Base-by-base conservation (phyloP, 2,329 filamentous ascomycete genomes). In the Simplicillium sp. region DNA sequence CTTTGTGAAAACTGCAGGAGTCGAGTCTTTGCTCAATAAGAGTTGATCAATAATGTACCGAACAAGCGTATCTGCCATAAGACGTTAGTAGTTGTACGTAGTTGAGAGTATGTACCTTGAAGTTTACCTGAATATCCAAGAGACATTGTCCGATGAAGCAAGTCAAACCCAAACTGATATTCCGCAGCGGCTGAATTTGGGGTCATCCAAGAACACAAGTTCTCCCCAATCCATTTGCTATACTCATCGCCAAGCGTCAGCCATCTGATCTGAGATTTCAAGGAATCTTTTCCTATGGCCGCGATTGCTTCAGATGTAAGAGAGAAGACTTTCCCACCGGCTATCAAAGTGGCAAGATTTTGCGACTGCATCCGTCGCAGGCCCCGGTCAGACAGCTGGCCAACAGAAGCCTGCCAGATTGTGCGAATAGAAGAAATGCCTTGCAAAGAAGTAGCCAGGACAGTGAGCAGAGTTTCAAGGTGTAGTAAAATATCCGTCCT, bases 71-170 rank as follows among this genome's bases (percentile, higher is more conserved):
- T 75, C 72, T 74, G 37, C 11, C 5, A n/a, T 15, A 2, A 7
- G n/a, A n/a, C n/a, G 42, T 57, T 35, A 60, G 49, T 29, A 18
- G 28, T 36, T 7, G 42, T 31, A 15, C 31, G 15, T 11, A 36
- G 35, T n/a, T n/a, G 36, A 12, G 16, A 11, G 29, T 14, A 31
- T 9, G 6, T 25, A 9, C 5, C 20, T 5, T 25, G 20, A 25
- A 25, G 6, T 25, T 25, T 67, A 84, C 86, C 82, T 40, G 72
- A 66, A 59, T 92, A 87, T 3, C 86, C 87, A 25, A 95, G 59
- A 25, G 74, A 80, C 44, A 90, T 63, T 2, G 77, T 69, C 46
- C 82, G 80, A 3, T 75, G 61, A 12, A 78, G 61, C 2, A 80
- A 38, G 3, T 70, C 66, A 13, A 65, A 66, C 34, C 62, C 66